Percentiles rank a stretch among this genome's conserved stretches.
These are phyloP conservation scores for Pleurotus citrinopileatus DNA, from an alignment of 768 basidiomycete genomes.

Conservation along the genomic window DNA sequence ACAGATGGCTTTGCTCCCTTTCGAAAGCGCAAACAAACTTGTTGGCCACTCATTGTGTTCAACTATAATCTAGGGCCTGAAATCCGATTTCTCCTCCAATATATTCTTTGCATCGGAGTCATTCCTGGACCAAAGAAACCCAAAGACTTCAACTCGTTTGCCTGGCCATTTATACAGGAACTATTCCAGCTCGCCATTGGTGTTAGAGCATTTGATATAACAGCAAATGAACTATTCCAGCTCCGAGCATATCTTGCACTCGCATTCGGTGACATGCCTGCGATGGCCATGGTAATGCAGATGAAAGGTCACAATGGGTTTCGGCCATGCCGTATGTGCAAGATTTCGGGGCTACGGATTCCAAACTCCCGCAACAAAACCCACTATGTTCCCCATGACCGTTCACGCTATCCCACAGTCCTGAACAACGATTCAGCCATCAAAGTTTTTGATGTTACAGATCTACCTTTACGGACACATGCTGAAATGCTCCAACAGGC, in stretches of 20 bases:
- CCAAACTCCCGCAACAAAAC: conserved; percentile 11
- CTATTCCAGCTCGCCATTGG: conserved; percentile 26
- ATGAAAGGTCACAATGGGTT: conserved; percentile 10
- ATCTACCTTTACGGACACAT: conserved; percentile 34
- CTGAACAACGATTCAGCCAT: neutral
- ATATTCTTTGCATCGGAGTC: conserved; percentile 37
- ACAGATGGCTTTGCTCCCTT: conserved; percentile 36
- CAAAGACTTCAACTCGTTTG: conserved; percentile 35
- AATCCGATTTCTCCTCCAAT: conserved; percentile 27
- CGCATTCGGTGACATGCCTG: conserved; percentile 10
- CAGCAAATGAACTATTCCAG: conserved; percentile 17
- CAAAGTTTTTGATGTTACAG: conserved; percentile 20
- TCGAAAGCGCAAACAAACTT: conserved; percentile 21
- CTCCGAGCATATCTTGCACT: neutral
- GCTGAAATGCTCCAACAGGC: conserved; percentile 23
- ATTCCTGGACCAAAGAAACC: conserved; percentile 46
- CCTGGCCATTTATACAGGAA: conserved; percentile 33
- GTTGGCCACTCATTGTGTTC: conserved; percentile 39
- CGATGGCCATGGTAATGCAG: conserved; percentile 6
- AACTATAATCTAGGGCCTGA: conserved; percentile 32
- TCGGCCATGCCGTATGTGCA: conserved; percentile 24
- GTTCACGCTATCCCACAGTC: conserved; percentile 18
- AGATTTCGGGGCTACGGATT: conserved; percentile 22
- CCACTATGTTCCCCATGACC: conserved; percentile 27
- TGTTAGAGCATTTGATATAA: conserved; percentile 25